A percentile compares a stretch with the other conserved stretches of the same genome.
Evolutionary conservation across 2,329 filamentous ascomycete species (phyloP).

Genomic region (Sordariomycetes sp.): DNA sequence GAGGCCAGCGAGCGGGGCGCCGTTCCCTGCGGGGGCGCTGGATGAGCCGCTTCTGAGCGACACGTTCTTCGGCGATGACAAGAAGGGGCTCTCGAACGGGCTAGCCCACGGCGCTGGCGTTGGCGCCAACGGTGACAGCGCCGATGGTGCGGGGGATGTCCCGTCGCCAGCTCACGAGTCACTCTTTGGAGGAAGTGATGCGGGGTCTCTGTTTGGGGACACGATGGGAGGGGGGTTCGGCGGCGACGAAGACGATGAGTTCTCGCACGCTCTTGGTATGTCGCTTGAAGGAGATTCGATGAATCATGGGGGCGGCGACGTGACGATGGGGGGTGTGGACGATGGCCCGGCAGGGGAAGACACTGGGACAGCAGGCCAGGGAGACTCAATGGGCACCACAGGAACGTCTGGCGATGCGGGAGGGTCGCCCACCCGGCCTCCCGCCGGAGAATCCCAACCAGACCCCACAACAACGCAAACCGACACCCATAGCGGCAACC

Average conservation of each 20-base stretch:
- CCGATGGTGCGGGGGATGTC: conserved; percentile 29
- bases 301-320: conserved; percentile 22
- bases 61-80: conserved; percentile 66
- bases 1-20: conserved; percentile 63
- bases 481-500: neutral
- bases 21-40: conserved; percentile 64
- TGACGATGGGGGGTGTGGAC: conserved; percentile 26
- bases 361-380: neutral
- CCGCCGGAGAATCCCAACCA: neutral
- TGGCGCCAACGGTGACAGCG: conserved; percentile 18
- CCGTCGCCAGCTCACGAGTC: conserved; percentile 65
- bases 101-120: neutral
- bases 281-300: conserved; percentile 14
- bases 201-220: conserved; percentile 83
- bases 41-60: conserved; percentile 38
- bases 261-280: conserved; percentile 53
- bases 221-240: conserved; percentile 41
- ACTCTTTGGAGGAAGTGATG: conserved; percentile 70
- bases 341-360: neutral
- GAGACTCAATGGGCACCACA: neutral
- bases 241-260: conserved; percentile 69
- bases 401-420: neutral
- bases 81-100: conserved; percentile 37
- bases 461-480: neutral
- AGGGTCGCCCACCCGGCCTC: neutral